Conservation (phyloP, 2,329 filamentous ascomycete species). For the Fonsecaea pedrosoi region DNA sequence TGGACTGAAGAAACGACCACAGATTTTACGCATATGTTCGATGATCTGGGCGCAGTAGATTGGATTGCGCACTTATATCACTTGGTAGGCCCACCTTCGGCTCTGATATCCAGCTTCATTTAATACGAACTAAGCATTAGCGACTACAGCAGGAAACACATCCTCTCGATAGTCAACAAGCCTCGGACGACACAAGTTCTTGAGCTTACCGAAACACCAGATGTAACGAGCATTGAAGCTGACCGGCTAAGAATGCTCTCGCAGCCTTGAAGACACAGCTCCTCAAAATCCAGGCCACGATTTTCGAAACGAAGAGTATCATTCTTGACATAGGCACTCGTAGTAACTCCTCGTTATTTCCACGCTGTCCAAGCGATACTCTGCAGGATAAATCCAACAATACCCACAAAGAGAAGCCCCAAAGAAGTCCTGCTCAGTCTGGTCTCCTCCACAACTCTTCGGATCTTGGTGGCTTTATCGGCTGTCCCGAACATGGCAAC, state of each 20-base stretch:
- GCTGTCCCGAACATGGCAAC: slow-evolving; percentile 40
- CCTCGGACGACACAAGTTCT: not conserved
- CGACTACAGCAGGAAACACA: not conserved
- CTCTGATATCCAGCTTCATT: not conserved
- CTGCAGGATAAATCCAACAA: slow-evolving; percentile 17
- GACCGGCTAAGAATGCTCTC: not conserved
- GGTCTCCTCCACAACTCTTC: slow-evolving; percentile 28
- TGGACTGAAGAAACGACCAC: not conserved
- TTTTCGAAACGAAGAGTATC: not conserved
- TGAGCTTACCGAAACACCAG: not conserved
- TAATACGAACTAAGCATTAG: not conserved
- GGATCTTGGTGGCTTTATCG: slow-evolving; percentile 29
- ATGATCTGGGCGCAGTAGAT: not conserved
- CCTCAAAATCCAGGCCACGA: not conserved
- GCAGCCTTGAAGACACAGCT: not conserved
- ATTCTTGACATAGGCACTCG: not conserved
- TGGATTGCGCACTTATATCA: not conserved
- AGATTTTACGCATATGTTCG: slow-evolving; percentile 4
- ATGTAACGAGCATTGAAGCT: not conserved
- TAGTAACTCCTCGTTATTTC: not conserved
- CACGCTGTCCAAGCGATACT: slow-evolving; percentile 12
- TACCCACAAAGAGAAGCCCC: slow-evolving; percentile 15
- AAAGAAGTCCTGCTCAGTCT: slow-evolving; percentile 22
- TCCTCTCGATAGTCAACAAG: not conserved
- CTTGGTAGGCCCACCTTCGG: not conserved